Conservation (phyloP, 306 rosid genomes). For the Ochetophila trinervis region DNA sequence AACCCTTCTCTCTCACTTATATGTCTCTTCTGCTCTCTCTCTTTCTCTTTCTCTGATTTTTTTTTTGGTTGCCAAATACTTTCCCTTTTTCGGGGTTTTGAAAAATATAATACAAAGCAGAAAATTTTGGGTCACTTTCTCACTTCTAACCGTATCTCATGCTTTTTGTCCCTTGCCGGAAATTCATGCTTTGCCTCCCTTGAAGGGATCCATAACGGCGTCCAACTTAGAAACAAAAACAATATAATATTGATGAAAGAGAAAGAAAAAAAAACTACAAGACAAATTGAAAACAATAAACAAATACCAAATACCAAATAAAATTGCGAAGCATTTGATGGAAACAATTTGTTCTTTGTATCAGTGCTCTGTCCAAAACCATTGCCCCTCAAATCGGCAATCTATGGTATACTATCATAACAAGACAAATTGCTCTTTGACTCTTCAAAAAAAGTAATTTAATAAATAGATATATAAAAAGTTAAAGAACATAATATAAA, state of each 20-base stretch:
- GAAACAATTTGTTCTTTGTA: slow-evolving; percentile 30
- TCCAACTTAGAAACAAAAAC: slow-evolving; percentile 35
- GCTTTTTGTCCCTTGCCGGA: slow-evolving; percentile 83
- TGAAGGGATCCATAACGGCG: slow-evolving; percentile 56
- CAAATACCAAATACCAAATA: not conserved
- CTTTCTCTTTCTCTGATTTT: slow-evolving; percentile 9
- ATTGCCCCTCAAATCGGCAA: slow-evolving; percentile 30
- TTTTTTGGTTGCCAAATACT: slow-evolving; percentile 34
- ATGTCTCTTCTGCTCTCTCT: slow-evolving; percentile 28
- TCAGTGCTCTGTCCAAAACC: slow-evolving; percentile 34
- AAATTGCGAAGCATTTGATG: slow-evolving; percentile 17
- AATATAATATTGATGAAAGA: slow-evolving; percentile 40
- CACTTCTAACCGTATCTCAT: slow-evolving; percentile 57
- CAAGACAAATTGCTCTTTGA: slow-evolving; percentile 26
- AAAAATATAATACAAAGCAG: slow-evolving; percentile 15
- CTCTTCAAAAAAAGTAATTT: slow-evolving; percentile 3
- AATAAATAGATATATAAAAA: not conserved
- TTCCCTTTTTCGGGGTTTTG: slow-evolving; percentile 31
- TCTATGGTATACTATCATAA: slow-evolving; percentile 27
- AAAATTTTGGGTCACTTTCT: slow-evolving; percentile 53
- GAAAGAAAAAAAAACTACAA: slow-evolving; percentile 28
- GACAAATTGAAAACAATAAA: slow-evolving; percentile 31
- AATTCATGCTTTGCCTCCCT: slow-evolving; percentile 84
- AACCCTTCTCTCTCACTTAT: slow-evolving; percentile 39
- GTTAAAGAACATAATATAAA: not conserved